phyloP scores from a whole-genome alignment of 257 asterid genomes.

The Salvia splendens region DNA sequence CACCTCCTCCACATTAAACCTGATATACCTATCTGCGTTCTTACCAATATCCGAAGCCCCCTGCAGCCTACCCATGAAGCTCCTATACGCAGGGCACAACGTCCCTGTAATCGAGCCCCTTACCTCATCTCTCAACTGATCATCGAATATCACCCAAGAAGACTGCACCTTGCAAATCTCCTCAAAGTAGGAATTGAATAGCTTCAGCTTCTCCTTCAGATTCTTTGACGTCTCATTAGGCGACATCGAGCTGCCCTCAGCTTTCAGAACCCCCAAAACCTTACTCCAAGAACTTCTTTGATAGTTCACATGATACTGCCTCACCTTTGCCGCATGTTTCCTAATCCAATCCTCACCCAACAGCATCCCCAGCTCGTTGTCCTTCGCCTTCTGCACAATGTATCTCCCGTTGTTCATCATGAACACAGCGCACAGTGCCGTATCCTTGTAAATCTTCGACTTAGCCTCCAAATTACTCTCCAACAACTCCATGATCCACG shows the following conservation, averaged over 20 bases:
- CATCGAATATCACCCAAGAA: slow-evolving; percentile 80
- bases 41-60: slow-evolving; percentile 53
- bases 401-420: slow-evolving; percentile 93
- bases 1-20: slow-evolving; percentile 70
- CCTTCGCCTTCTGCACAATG: slow-evolving; percentile 83
- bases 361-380: slow-evolving; percentile 70
- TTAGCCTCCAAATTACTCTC: slow-evolving; percentile 94
- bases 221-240: slow-evolving; percentile 62
- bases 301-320: slow-evolving; percentile 78
- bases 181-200: slow-evolving; percentile 75
- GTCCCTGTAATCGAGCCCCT: slow-evolving; percentile 59
- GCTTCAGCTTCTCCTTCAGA: slow-evolving; percentile 75
- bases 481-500: slow-evolving; percentile 88
- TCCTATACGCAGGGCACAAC: slow-evolving; percentile 63
- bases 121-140: slow-evolving; percentile 71
- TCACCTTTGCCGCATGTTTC: slow-evolving; percentile 74
- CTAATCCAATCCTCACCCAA: slow-evolving; percentile 90
- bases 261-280: slow-evolving; percentile 70
- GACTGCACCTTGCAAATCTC: slow-evolving; percentile 69
- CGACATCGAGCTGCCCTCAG: slow-evolving; percentile 53
- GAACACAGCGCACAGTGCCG: slow-evolving; percentile 73
- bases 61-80: slow-evolving; percentile 64
- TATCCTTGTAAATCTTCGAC: slow-evolving; percentile 73
- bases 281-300: slow-evolving; percentile 93
- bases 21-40: slow-evolving; percentile 68